phyloP scores from a whole-genome alignment of 1,139 yeast genomes.

The Williopsis jadinii region DNA sequence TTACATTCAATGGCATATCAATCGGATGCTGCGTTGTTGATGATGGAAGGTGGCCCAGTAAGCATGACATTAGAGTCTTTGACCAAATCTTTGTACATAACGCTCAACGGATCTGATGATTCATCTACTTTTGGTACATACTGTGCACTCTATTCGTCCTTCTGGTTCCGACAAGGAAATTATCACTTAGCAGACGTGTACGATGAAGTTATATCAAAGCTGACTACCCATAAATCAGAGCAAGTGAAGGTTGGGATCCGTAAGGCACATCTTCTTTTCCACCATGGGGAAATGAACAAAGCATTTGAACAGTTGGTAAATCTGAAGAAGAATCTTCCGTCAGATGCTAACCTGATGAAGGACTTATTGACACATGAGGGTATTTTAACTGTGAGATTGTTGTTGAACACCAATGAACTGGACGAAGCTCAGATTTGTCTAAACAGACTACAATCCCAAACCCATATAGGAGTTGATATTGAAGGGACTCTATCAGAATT shows the following conservation, averaged over 20 bases:
- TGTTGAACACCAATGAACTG: slow-evolving; percentile 13
- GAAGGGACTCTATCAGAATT: slow-evolving; percentile 22
- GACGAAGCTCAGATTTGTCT: slow-evolving; percentile 9
- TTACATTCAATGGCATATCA: slow-evolving; percentile 55
- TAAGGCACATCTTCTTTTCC: slow-evolving; percentile 29
- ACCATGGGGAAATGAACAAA: slow-evolving; percentile 34
- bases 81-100: slow-evolving; percentile 45
- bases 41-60: slow-evolving; percentile 45
- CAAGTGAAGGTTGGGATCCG: slow-evolving; percentile 34
- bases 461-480: slow-evolving; percentile 18
- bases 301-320: slow-evolving; percentile 29
- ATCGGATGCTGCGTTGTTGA: slow-evolving; percentile 47
- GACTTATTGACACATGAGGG: slow-evolving; percentile 9
- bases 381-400: slow-evolving; percentile 11
- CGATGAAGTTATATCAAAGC: slow-evolving; percentile 35
- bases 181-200: slow-evolving; percentile 39
- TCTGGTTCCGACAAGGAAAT: slow-evolving; percentile 49
- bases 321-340: slow-evolving; percentile 21
- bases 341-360: slow-evolving; percentile 12
- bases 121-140: slow-evolving; percentile 34
- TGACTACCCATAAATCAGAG: slow-evolving; percentile 32
- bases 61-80: slow-evolving; percentile 43
- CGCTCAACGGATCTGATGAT: slow-evolving; percentile 26
- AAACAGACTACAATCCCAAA: slow-evolving; percentile 11
- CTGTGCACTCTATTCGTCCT: slow-evolving; percentile 38